A percentile compares a stretch with the other conserved stretches of the same genome.
Evolutionary conservation across 331 rosid species (phyloP).

Genomic region (Saraca asoca): DNA sequence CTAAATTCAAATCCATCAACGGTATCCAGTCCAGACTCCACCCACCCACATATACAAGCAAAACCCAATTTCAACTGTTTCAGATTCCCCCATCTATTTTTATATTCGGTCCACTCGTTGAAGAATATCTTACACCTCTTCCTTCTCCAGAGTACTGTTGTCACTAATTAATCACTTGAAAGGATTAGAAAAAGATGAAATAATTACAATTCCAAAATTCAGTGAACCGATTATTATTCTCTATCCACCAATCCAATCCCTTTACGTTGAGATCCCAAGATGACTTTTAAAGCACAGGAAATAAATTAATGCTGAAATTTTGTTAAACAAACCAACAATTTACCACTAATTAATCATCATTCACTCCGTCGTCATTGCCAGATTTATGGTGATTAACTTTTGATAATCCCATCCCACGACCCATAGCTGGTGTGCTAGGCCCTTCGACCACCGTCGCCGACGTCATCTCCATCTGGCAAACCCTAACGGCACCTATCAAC

Average conservation of each 20-base stretch:
- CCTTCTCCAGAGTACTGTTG: too few species aligned
- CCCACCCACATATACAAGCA: too few species aligned
- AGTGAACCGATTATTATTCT: not conserved
- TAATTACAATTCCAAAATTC: not conserved
- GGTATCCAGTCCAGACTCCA: too few species aligned
- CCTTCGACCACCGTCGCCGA: slow-evolving; percentile 61
- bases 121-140: too few species aligned
- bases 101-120: too few species aligned
- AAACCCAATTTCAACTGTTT: not conserved
- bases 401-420: slow-evolving; percentile 52
- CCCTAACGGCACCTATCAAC: slow-evolving; percentile 76
- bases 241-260: too few species aligned
- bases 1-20: too few species aligned
- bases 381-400: slow-evolving; percentile 62
- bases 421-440: slow-evolving; percentile 24
- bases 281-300: not conserved
- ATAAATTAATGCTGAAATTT: not conserved
- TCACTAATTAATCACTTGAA: too few species aligned
- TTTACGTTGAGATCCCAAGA: too few species aligned
- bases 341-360: not conserved
- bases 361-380: slow-evolving; percentile 27
- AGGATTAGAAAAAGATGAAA: not conserved
- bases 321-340: not conserved
- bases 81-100: not conserved
- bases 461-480: slow-evolving; percentile 83